Evolutionary conservation across 495 filamentous ascomycete species (phyloP), one percentile per base, ranked within the genome.

Genomic region (Daldinia bambusicola): DNA sequence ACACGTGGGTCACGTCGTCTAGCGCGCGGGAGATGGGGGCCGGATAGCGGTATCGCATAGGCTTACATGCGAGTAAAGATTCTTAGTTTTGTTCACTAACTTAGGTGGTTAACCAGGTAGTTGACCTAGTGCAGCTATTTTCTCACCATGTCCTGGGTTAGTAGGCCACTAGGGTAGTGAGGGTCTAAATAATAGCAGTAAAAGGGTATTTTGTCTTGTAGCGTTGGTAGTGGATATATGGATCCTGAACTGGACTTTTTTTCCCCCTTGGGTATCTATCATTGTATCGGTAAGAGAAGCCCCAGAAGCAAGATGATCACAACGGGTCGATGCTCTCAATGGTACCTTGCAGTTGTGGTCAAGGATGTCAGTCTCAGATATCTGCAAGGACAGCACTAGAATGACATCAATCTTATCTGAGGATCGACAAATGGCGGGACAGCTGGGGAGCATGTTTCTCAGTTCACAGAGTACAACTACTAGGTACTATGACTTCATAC

Each of bases 401-500:
- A 68, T 72, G 69, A 67, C 64, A 72, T 72, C 64, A 64, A 61
- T 48, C 48, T 53, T 62, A 67, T 59, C 37, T 43, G 38, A 64
- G 31, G 69, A 72, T 72, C 63, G 55, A 53, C 63, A 43, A 67
- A 72, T 55, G 64, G 69, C 63, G 34, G 64, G 61, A 38, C 69
- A 63, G 36, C 41, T 32, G 4, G 9, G 12, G 18, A 50, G 40
- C 14, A n/a, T 52, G 16, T 48, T 59, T 34, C 38, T 51, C 48
- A 12, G 8, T 8, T 40, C 45, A 22, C 14, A 48, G 1, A 41
- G 10, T 53, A 36, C 34, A 36, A 36, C 9, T 36, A 36, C 34
- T 36, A 1, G 1, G 6, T 63, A n/a, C n/a, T n/a, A 71, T 67
- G 69, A 67, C 63, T 67, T 72, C 69, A 72, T 72, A 63, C 62